Conservation (phyloP, 2,329 filamentous ascomycete species). For the Fusarium avenaceum region DNA sequence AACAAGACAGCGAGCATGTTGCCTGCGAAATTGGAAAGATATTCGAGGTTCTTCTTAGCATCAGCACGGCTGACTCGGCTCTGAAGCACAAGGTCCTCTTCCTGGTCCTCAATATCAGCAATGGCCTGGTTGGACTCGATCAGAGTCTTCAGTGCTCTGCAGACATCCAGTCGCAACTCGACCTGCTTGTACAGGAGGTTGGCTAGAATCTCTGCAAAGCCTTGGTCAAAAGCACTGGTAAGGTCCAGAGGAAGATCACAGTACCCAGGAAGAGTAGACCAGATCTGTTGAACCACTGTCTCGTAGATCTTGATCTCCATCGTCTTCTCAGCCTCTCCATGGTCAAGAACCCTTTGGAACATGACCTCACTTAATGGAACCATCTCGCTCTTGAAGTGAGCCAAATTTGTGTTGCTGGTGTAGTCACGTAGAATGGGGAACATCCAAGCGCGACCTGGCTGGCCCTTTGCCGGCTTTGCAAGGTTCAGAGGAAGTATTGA, state of each 20-base stretch:
- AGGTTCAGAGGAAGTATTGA: conserved; percentile 89
- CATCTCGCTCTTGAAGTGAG: conserved; percentile 87
- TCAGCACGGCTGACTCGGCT: conserved; percentile 80
- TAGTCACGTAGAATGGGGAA: conserved; percentile 91
- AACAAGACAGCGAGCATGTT: conserved; percentile 98
- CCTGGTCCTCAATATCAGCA: conserved; percentile 73
- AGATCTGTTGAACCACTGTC: conserved; percentile 94
- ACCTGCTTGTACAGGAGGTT: conserved; percentile 94
- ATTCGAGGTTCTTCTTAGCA: conserved; percentile 84
- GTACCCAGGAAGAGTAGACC: conserved; percentile 93
- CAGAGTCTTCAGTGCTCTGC: conserved; percentile 85
- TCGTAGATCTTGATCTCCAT: conserved; percentile 99
- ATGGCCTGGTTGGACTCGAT: conserved; percentile 94
- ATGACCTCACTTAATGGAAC: conserved; percentile 90
- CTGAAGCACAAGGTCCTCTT: conserved; percentile 81
- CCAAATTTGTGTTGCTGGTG: conserved; percentile 87
- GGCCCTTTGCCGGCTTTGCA: conserved; percentile 78
- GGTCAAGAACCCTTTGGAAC: conserved; percentile 89
- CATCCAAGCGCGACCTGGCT: conserved; percentile 93
- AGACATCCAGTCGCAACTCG: conserved; percentile 87
- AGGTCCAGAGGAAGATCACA: conserved; percentile 92
- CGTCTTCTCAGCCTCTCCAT: conserved; percentile 85
- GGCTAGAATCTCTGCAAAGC: conserved; percentile 89
- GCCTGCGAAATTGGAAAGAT: conserved; percentile 82
- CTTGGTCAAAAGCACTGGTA: conserved; percentile 81